Evolutionary conservation across 1,139 yeast genomes (phyloP).

Genomic region (Blastobotrys petasosporus): DNA sequence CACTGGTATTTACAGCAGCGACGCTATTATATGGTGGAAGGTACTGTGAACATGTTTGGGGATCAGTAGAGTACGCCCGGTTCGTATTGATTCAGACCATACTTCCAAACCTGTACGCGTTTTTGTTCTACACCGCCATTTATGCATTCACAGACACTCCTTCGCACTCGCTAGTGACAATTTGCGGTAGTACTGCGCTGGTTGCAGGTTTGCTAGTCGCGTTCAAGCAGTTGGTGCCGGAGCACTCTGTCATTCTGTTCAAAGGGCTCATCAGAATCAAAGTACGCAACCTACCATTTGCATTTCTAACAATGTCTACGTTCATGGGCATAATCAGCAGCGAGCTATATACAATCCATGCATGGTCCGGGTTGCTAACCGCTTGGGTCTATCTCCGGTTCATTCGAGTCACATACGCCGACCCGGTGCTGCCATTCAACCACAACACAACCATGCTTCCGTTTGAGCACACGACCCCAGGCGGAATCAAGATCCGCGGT

Average conservation of each 20-base stretch:
- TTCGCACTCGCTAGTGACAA: constrained; percentile 26
- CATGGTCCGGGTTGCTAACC: constrained; percentile 60
- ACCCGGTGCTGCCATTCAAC: constrained; percentile 31
- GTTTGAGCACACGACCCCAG: constrained; percentile 19
- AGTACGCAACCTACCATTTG: constrained; percentile 64
- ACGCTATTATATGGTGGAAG: constrained; percentile 51
- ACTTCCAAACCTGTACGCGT: constrained; percentile 44
- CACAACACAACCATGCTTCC: constrained; percentile 9
- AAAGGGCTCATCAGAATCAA: constrained; percentile 59
- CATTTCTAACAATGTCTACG: constrained; percentile 39
- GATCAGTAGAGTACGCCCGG: constrained; percentile 52
- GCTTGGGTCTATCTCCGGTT: constrained; percentile 76
- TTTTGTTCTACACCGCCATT: constrained; percentile 13
- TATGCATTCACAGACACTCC: constrained; percentile 9
- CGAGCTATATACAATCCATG: constrained; percentile 42
- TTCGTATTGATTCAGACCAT: constrained; percentile 55
- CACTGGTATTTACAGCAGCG: constrained; percentile 44
- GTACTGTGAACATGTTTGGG: constrained; percentile 51
- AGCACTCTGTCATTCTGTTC: constrained; percentile 68
- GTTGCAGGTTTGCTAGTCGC: constrained; percentile 76
- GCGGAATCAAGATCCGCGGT: constrained; percentile 49
- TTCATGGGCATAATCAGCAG: constrained; percentile 20
- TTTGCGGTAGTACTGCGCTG: constrained; percentile 71
- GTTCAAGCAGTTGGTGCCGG: constrained; percentile 82
- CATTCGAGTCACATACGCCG: constrained; percentile 45